These are phyloP conservation scores for Thelonectria discophora DNA, from an alignment of 2,329 filamentous ascomycete species.

Conservation along the genomic window DNA sequence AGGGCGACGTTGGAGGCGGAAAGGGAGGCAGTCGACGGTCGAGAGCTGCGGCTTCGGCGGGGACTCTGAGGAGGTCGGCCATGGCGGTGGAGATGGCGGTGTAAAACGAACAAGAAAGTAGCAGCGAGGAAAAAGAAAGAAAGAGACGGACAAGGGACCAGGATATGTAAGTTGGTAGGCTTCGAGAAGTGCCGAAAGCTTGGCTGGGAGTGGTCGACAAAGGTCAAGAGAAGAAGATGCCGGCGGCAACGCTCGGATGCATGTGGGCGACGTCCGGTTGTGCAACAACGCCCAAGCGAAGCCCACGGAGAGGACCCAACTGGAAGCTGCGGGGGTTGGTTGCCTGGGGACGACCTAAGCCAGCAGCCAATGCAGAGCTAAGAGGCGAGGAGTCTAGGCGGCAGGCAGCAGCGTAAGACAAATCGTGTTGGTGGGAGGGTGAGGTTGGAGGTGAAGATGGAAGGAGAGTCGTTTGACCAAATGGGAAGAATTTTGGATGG, in stretches of 20 bases:
- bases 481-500: background rate
- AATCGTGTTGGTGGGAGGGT: no score
- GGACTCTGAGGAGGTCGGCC: constrained; percentile 45
- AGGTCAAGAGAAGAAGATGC: constrained; percentile 22
- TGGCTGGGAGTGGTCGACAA: constrained; percentile 19
- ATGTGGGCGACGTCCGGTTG: constrained; percentile 8
- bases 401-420: background rate
- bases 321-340: background rate
- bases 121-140: background rate
- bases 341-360: constrained; percentile 3
- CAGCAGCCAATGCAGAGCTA: constrained; percentile 13
- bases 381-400: background rate
- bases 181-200: constrained; percentile 8
- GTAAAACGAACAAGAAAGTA: background rate
- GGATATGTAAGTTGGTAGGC: constrained; percentile 5
- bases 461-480: background rate
- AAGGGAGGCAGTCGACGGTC: constrained; percentile 46
- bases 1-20: background rate
- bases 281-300: constrained; percentile 9
- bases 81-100: constrained; percentile 14
- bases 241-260: constrained; percentile 25
- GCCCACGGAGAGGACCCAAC: constrained; percentile 13
- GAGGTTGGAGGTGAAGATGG: background rate
- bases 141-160: background rate
- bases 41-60: constrained; percentile 42